Base-by-base conservation (phyloP, 1,139 yeast species). In the Citeromyces hawaiiensis region DNA sequence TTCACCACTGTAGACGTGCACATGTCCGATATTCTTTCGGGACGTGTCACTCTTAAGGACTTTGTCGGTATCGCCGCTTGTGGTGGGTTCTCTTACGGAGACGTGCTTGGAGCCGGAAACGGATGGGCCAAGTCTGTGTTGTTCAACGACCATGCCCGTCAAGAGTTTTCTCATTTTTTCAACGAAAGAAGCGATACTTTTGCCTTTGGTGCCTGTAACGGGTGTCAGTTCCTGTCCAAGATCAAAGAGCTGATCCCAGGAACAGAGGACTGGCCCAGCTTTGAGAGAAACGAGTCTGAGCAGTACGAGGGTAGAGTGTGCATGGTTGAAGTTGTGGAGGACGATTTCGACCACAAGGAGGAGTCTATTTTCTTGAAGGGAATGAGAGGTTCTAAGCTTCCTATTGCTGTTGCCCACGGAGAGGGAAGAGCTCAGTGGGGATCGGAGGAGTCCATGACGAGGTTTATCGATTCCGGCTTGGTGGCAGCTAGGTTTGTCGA, bases 81-180 rank as follows among this genome's bases (percentile, higher is more conserved):
- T 64, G 99, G 99, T 63, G 99, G 99, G 23, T 93, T 93, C 69
- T 87, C 97, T 2, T 93, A 88, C 56, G 99, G 99, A 70, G 99
- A 93, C 62, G 99, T 93, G 38, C 68, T 93, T 45, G 98, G 99
- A 49, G 98, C 98, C 25, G 99, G 96, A 57, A 86, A 93, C 40
- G 99, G 99, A 44, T 93, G 98, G 98, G 98, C 99, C 45, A 88
- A 87, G 57, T 85, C 96, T 15, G 95, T 91, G n/a, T 64, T 93
- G 49, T 87, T 79, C 70, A 82, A 91, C 55, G 85, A 77, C 31
- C 68, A 65, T 41, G 82, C 93, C 37, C 77, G 93, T 56, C 56
- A 69, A 32, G 88, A 85, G 62, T 93, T 93, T 60, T 61, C 67
- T 50, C 70, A 64, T 40, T 91, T 91, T 59, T 91, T 93, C 75